Evolutionary conservation across 768 basidiomycete genomes (phyloP), one percentile per base, ranked within the genome.

Genomic region (Hericium alpestre): DNA sequence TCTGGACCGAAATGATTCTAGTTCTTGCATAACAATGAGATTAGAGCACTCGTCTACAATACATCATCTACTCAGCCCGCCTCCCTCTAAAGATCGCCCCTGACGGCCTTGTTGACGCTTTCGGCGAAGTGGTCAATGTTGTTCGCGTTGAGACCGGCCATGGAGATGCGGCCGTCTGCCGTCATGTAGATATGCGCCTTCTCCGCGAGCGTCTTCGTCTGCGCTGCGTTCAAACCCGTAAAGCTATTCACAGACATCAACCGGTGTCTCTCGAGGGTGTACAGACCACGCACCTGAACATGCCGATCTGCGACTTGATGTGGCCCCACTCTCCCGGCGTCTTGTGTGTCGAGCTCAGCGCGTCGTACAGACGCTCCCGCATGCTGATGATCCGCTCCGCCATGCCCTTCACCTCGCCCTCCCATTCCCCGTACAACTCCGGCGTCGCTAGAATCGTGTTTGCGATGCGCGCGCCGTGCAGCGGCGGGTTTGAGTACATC

Each of bases 401-500:
- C 96, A 98, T 99, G 51, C 84, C 86, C 75, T 92, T 92, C 65
- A 95, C 91, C 71, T 97, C 93, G 23, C 73, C 70, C 70, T 92
- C 85, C 93, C 96, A 99, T 67, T 94, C 83, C 40, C 76, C 64
- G 70, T 94, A 91, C 51, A 98, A 78, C 53, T 79, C 79, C 12
- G 76, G 66, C 65, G 86, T 81, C 57, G 83, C 81, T 49, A 99
- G 75, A 62, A 99, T 94, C 41, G 88, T 79, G 67, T 78, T 83
- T 58, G 90, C 93, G 65, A 96, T 86, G 50, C 87, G 80, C 40
- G 93, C 91, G 61, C 93, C 93, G 65, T 92, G 88, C 38, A 88
- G 68, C 16, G 95, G 96, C 58, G 96, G 95, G 79, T 97, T 99
- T 54, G 95, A 98, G 76, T 97, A 97, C 84, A 97, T 86, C 43